These are phyloP conservation scores for Diutina catenulata DNA, from an alignment of 1,139 yeast genomes.

Conservation along the genomic window DNA sequence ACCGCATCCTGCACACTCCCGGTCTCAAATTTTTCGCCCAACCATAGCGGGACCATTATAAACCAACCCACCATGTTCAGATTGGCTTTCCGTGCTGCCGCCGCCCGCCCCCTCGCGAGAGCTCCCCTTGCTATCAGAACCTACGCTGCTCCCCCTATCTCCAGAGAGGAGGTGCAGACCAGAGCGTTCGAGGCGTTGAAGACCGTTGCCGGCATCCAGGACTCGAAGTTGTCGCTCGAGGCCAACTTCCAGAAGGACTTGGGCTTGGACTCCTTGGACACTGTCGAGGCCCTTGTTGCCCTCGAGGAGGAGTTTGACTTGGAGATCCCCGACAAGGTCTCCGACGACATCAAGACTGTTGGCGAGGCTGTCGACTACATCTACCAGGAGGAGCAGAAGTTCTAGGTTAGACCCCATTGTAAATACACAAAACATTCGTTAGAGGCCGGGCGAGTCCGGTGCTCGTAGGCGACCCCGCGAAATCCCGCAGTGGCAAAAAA, in stretches of 20 bases:
- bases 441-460: too few relatives aligned
- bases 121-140: constrained; percentile 13
- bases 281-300: constrained; percentile 62
- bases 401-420: constrained; percentile 13
- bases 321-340: constrained; percentile 57
- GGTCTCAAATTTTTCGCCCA: not conserved
- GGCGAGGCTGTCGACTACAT: constrained; percentile 59
- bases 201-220: constrained; percentile 40
- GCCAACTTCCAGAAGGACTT: constrained; percentile 50
- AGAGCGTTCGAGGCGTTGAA: constrained; percentile 40
- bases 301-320: constrained; percentile 64
- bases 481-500: too few relatives aligned
- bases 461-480: too few relatives aligned
- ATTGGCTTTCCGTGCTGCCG: constrained; percentile 23
- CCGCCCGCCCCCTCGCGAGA: constrained; percentile 22
- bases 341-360: constrained; percentile 58
- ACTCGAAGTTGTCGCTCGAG: constrained; percentile 23
- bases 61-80: constrained; percentile 14
- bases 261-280: constrained; percentile 61
- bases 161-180: constrained; percentile 34
- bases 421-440: not conserved
- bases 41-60: not conserved
- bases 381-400: constrained; percentile 35
- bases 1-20: not conserved
- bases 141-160: constrained; percentile 36